Base-by-base conservation (phyloP, 331 rosid species). In the Quercus tomentella region DNA sequence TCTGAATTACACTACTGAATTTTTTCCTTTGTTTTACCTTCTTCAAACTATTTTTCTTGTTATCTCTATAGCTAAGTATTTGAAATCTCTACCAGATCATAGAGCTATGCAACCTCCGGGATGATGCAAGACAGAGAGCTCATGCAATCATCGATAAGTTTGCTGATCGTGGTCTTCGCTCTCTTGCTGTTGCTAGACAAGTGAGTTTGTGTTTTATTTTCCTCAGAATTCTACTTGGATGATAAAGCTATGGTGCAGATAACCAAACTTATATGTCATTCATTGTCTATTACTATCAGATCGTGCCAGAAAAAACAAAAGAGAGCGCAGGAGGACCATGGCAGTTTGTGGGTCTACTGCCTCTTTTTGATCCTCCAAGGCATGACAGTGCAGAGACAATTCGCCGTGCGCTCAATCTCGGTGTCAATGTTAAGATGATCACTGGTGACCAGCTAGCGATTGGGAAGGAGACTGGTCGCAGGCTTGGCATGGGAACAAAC, bases 401-500 rank as follows among this genome's bases (percentile, higher is more conserved):
- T 18, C 74, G 88, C 7, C 93, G 93, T 4, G 98, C 98, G 31
- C 95, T 92, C 10, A 16, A 88, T 69, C 92, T 94, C 0, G 98
- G 97, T 74, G 98, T 94, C 52, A 94, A 94, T 1, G 97, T 94
- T 41, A 92, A 94, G 91, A 94, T 94, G 97, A 94, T 94, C 31
- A 94, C 97, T 0, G 98, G 97, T 45, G 98, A 94, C 76, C 98
- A 94, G 70, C 89, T 94, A 2, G 97, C 98, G 31, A 94, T 94
- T 70, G 97, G 97, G 0, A 94, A 94, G 74, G 98, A 94, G 80
- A 92, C 98, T 0, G 97, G 91, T 43, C 97, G 97, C 56, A 89
- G 98, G 83, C 97, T 94, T 58, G 98, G 98, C 70, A 94, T 94
- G 98, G 98, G 98, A 80, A 89, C 93, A 37, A 94, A 94, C 89